Conservation (phyloP, 1,139 yeast species). For the Suhomyces terraborum region DNA sequence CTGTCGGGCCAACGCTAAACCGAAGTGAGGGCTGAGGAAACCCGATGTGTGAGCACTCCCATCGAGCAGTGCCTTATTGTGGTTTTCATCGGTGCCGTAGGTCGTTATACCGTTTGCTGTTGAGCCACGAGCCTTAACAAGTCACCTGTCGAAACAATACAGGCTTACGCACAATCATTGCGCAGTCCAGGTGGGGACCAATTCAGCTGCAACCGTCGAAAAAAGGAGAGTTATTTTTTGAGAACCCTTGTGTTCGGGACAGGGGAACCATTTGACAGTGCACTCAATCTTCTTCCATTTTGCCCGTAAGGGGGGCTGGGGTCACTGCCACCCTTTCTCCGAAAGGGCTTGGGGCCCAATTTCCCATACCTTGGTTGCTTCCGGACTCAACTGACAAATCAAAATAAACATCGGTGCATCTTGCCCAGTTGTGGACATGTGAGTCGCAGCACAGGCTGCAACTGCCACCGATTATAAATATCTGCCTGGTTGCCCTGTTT, state of each 20-base stretch:
- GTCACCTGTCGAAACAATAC: too few species aligned
- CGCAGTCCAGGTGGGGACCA: constrained; percentile 1
- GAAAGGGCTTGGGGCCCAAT: background rate
- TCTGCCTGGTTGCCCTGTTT: constrained; percentile 10
- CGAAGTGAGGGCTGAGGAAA: too few species aligned
- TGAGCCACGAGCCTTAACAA: too few species aligned
- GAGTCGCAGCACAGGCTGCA: background rate
- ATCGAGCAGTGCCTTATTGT: too few species aligned
- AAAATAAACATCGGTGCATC: constrained; percentile 4
- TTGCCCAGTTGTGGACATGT: background rate
- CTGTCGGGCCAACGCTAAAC: too few species aligned
- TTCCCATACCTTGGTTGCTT: constrained; percentile 2
- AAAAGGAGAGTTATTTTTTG: constrained; percentile 1
- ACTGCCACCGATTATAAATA: constrained; percentile 5
- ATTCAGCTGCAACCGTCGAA: background rate
- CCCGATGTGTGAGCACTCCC: too few species aligned
- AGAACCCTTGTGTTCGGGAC: constrained; percentile 3
- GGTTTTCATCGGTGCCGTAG: too few species aligned
- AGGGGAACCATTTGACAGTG: background rate
- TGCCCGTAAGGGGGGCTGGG: constrained; percentile 10
- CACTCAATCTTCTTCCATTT: constrained; percentile 4
- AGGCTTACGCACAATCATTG: too few species aligned
- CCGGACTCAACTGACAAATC: constrained; percentile 1
- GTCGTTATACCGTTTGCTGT: too few species aligned
- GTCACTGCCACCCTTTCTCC: constrained; percentile 6